Evolutionary conservation across 208 protist species (phyloP), one percentile per base, ranked within the genome.

Genomic region (Acanthamoeba healyi): DNA sequence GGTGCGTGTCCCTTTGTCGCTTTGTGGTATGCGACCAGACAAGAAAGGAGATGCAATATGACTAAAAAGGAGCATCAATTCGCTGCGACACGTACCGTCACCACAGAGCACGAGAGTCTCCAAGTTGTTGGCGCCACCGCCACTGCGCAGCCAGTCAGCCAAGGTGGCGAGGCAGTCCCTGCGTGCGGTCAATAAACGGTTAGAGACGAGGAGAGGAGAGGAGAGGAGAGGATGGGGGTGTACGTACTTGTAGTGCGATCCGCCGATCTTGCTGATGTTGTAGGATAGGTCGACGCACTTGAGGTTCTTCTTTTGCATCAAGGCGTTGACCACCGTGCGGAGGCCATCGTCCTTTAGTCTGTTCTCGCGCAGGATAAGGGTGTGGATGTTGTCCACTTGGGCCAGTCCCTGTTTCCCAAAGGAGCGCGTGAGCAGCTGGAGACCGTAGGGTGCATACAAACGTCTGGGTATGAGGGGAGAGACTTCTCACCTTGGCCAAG

Each of bases 241-340:
- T 38, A 34, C 74, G 42, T 84, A 84, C 74, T 84, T 84, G 44
- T 56, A 84, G 44, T 56, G 26, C 2, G 74, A 58, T 56, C 74
- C 74, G 5, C 74, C 74, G 42, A 84, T 56, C 74, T 84, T 84
- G 38, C 42, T 40, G 17, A 84, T 34, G 74, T 91, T 91, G 58
- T 74, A 91, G 24, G 56, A 74, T 22, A 91, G 84, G 42, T 91
- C 84, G 24, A 91, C 84, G 26, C 84, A 91, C 19, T 91, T 91
- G 5, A 91, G 84, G 84, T 56, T 91, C 38, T 42, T 44, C 38
- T 91, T 91, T 14, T 54, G 36, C 38, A 72, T 61, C n/a, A 91
- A 38, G 5, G 56, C 36, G 58, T 24, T 38, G 34, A 91, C 84
- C 10, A 91, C 51, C 7, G n/a, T 3, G 19, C 58, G 51, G 9